Percentiles rank a stretch among this genome's conserved stretches.
Conservation (phyloP, 345 rosid genomes). For the Gossypium sturtianum region DNA sequence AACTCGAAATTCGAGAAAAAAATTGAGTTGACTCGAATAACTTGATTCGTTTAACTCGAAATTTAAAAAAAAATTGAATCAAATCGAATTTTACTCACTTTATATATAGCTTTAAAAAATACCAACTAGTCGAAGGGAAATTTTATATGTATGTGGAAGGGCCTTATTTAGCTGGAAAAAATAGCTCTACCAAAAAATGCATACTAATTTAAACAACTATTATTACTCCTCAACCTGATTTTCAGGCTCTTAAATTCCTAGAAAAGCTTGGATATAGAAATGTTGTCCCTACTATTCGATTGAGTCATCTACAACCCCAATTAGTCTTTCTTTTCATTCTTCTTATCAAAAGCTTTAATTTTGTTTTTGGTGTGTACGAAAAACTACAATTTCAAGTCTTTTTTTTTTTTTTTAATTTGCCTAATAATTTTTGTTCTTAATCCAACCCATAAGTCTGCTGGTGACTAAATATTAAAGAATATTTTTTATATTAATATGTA, state of each 20-base stretch:
- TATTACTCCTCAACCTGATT: constrained; percentile 14
- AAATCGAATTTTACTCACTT: rapidly evolving
- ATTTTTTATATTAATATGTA: too few species aligned
- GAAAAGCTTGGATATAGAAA: constrained; percentile 1
- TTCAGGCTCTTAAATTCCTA: constrained; percentile 27
- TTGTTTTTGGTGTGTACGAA: too few species aligned
- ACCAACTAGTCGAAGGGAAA: not conserved
- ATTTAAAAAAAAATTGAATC: too few species aligned
- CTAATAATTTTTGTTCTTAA: too few species aligned
- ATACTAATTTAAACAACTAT: constrained; percentile 6
- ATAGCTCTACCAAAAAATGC: constrained; percentile 10
- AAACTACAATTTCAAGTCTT: too few species aligned
- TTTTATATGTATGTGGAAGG: not conserved
- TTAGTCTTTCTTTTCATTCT: not conserved
- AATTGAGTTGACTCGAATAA: too few species aligned
- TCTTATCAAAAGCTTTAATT: not conserved
- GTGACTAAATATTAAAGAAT: too few species aligned
- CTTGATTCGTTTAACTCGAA: too few species aligned
- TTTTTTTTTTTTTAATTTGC: too few species aligned
- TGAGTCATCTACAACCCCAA: not conserved
- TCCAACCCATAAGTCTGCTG: too few species aligned
- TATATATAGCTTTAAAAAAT: not conserved
- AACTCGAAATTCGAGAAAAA: rapidly evolving
- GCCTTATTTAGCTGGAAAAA: constrained; percentile 18
- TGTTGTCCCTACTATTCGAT: constrained; percentile 3